These are phyloP conservation scores for Passalora sequoiae DNA, from an alignment of 2,329 filamentous ascomycete species.

Conservation along the genomic window DNA sequence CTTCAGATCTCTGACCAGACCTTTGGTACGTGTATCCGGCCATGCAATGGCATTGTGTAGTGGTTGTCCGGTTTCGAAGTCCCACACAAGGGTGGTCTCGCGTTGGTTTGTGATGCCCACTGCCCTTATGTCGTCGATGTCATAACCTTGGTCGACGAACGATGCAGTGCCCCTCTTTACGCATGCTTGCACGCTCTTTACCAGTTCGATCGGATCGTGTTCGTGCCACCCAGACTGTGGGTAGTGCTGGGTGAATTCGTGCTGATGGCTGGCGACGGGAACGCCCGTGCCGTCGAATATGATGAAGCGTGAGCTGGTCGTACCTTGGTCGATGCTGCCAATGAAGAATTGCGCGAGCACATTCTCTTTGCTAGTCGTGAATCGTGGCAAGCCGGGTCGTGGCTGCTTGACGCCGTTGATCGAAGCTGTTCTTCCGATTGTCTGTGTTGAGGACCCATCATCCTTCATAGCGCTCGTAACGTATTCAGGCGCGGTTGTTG, in stretches of 20 bases:
- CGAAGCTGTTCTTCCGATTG: conserved; percentile 6
- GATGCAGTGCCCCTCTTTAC: conserved; percentile 69
- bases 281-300: conserved; percentile 79
- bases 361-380: conserved; percentile 34
- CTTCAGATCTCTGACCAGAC: conserved; percentile 73
- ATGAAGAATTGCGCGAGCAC: conserved; percentile 56
- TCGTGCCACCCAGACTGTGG: conserved; percentile 88
- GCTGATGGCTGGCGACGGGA: conserved; percentile 75
- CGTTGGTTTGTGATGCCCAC: conserved; percentile 87
- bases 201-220: conserved; percentile 73
- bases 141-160: conserved; percentile 65
- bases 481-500: not conserved
- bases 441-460: conserved; percentile 12
- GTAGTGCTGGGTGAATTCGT: conserved; percentile 80
- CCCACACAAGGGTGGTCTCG: conserved; percentile 83
- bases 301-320: conserved; percentile 81
- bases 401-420: conserved; percentile 11
- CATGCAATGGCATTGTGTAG: conserved; percentile 83
- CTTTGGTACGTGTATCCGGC: conserved; percentile 77
- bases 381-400: conserved; percentile 28
- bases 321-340: conserved; percentile 85
- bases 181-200: conserved; percentile 69
- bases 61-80: conserved; percentile 70
- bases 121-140: conserved; percentile 63
- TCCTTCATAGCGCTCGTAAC: conserved; percentile 10